These are phyloP conservation scores for Globisporangium ultimum DNA, from an alignment of 352 stramenopile species.

Conservation along the genomic window DNA sequence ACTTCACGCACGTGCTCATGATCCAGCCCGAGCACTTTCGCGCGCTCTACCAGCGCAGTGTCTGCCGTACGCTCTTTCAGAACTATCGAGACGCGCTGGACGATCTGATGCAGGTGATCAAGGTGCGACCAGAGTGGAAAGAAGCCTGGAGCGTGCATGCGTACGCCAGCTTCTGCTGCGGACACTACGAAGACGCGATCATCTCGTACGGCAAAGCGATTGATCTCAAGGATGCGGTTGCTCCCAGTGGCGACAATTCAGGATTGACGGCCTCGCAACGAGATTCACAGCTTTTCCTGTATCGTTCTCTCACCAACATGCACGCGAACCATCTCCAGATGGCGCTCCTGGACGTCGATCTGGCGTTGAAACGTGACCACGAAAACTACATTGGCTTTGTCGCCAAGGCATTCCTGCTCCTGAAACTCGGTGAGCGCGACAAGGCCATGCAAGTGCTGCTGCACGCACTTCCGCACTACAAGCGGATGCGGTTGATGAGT, in stretches of 20 bases:
- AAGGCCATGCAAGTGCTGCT: slow-evolving; percentile 23
- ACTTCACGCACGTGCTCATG: slow-evolving; percentile 31
- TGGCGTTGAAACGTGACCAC: slow-evolving; percentile 36
- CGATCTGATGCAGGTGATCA: slow-evolving; percentile 27
- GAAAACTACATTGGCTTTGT: slow-evolving; percentile 41
- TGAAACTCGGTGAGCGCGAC: slow-evolving; percentile 13
- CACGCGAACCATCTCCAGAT: slow-evolving; percentile 14
- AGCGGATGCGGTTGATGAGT: slow-evolving; percentile 22
- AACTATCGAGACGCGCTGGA: slow-evolving; percentile 25
- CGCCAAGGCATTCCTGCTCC: slow-evolving; percentile 35
- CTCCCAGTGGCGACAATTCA: background rate
- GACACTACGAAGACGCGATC: slow-evolving; percentile 26
- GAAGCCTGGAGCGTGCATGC: slow-evolving; percentile 40
- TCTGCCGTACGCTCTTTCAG: slow-evolving; percentile 33
- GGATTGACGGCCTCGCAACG: slow-evolving; percentile 5
- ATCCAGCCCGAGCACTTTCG: slow-evolving; percentile 19
- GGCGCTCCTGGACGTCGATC: slow-evolving; percentile 32
- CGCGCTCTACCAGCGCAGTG: slow-evolving; percentile 35
- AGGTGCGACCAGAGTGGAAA: slow-evolving; percentile 30
- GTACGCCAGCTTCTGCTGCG: slow-evolving; percentile 37
- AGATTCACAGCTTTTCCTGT: slow-evolving; percentile 33
- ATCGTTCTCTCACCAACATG: slow-evolving; percentile 32
- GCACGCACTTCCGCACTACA: slow-evolving; percentile 33
- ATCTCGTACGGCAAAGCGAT: slow-evolving; percentile 36
- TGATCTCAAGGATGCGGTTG: slow-evolving; percentile 14